Evolutionary conservation across 2,329 filamentous ascomycete species (phyloP).

Genomic region (Gaeumannomyces tritici): DNA sequence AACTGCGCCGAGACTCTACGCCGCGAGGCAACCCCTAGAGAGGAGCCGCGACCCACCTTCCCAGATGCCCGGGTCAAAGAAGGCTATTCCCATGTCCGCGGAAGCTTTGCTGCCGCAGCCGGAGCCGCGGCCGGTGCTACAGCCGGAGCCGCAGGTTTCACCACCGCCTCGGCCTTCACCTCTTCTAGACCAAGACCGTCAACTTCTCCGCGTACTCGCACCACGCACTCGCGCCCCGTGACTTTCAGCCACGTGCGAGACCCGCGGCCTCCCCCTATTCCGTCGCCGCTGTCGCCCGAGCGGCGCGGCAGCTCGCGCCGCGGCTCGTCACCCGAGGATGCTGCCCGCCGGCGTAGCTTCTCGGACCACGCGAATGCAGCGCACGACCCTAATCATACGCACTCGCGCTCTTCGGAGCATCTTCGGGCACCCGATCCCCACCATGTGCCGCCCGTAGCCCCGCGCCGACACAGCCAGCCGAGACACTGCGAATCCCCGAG

Average conservation of each 20-base stretch:
- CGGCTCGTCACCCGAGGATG: conserved; percentile 28
- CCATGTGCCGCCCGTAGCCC: conserved; percentile 13
- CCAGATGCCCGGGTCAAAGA: conserved; percentile 17
- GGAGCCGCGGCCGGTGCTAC: not conserved
- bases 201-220: not conserved
- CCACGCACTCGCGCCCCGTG: conserved; percentile 17
- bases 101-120: conserved; percentile 8
- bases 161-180: conserved; percentile 3
- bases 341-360: conserved; percentile 37
- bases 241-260: conserved; percentile 27
- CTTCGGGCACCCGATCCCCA: conserved; percentile 20
- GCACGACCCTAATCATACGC: conserved; percentile 5
- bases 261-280: conserved; percentile 2
- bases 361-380: conserved; percentile 33
- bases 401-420: conserved; percentile 17
- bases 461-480: conserved; percentile 40
- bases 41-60: conserved; percentile 15
- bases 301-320: conserved; percentile 16
- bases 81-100: conserved; percentile 19
- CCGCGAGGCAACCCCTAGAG: conserved; percentile 41
- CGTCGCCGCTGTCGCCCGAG: conserved; percentile 10
- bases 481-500: conserved; percentile 31
- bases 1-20: conserved; percentile 62
- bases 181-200: not conserved
- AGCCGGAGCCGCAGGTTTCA: too few relatives aligned